phyloP scores from a whole-genome alignment of 371 early-diverging fungal species.

The Saksenaea oblongispora region DNA sequence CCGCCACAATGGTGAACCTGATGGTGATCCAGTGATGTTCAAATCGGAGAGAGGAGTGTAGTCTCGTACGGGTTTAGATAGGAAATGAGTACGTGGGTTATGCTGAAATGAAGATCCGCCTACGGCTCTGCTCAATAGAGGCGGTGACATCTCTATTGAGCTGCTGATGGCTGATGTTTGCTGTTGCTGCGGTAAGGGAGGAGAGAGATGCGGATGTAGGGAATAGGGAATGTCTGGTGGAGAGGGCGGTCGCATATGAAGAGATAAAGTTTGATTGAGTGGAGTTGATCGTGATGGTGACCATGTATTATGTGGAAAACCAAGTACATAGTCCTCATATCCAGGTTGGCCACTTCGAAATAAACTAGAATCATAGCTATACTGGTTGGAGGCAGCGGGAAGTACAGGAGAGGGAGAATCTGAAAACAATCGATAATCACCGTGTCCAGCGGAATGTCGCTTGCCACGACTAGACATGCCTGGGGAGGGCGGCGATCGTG shows the following conservation, averaged over 20 bases:
- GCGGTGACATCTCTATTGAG: background rate
- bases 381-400: background rate
- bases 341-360: background rate
- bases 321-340: background rate
- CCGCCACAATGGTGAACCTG: background rate
- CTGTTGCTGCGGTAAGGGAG: background rate
- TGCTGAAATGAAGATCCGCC: background rate
- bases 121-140: background rate
- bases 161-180: background rate
- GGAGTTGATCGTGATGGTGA: background rate
- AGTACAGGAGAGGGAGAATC: background rate
- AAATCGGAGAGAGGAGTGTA: background rate
- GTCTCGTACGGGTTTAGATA: background rate
- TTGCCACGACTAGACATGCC: background rate
- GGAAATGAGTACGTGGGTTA: background rate
- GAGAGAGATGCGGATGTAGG: background rate
- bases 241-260: background rate
- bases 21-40: background rate
- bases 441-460: background rate
- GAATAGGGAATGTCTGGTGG: background rate
- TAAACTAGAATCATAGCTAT: background rate
- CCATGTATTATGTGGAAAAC: background rate
- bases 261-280: background rate
- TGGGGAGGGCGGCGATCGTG: slow-evolving; percentile 1
- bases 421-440: background rate